These are phyloP conservation scores for Saksenaea oblongispora DNA, from an alignment of 371 early-diverging fungal genomes.

Conservation along the genomic window DNA sequence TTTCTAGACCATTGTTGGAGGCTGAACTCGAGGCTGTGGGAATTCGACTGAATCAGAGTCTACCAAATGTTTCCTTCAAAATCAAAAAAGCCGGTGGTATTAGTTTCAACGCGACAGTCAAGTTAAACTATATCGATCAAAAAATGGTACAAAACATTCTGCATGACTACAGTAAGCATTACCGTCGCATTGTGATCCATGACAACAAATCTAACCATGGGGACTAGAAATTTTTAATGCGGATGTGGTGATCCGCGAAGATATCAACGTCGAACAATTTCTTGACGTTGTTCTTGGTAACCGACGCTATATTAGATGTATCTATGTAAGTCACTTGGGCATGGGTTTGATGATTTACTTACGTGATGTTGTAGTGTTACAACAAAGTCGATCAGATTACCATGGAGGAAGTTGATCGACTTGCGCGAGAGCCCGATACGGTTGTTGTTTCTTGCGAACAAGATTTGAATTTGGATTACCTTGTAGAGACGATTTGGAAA, in stretches of 20 bases:
- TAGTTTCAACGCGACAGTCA: slow-evolving; percentile 90
- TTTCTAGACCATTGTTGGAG: slow-evolving; percentile 83
- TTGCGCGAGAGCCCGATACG: slow-evolving; percentile 87
- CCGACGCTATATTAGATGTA: slow-evolving; percentile 94
- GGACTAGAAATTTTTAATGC: slow-evolving; percentile 97
- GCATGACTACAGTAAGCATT: slow-evolving; percentile 86
- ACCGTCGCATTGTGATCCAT: neutral
- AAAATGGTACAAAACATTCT: slow-evolving; percentile 93
- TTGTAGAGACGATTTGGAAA: slow-evolving; percentile 92
- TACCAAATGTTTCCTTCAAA: slow-evolving; percentile 96
- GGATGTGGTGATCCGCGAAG: slow-evolving; percentile 97
- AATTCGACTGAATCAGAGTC: slow-evolving; percentile 90
- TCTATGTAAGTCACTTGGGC: slow-evolving; percentile 73
- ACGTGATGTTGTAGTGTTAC: slow-evolving; percentile 57
- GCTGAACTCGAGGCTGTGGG: slow-evolving; percentile 98
- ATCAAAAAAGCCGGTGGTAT: slow-evolving; percentile 99
- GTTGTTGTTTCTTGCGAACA: slow-evolving; percentile 92
- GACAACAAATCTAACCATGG: neutral
- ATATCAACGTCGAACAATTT: slow-evolving; percentile 97
- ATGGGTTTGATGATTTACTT: neutral
- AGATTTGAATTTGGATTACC: slow-evolving; percentile 93
- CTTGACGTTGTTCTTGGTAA: slow-evolving; percentile 98
- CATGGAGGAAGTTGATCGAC: slow-evolving; percentile 93
- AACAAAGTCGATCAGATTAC: slow-evolving; percentile 99
- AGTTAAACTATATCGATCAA: slow-evolving; percentile 88